Base-by-base conservation (phyloP, 805 yeast genomes). In the Pichia exigua region DNA sequence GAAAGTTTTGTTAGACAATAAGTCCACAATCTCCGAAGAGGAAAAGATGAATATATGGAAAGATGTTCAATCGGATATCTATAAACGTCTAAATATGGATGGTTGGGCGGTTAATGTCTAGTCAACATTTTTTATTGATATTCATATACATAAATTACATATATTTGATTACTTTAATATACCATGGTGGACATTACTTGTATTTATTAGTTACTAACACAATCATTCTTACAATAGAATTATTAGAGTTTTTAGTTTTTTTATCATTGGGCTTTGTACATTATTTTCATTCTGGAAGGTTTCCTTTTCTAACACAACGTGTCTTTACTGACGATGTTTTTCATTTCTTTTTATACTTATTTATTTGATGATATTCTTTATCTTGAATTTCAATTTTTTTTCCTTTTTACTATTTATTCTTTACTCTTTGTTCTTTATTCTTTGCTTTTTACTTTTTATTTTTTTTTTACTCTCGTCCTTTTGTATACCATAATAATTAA, bases 21-120 rank as follows among this genome's bases (percentile, higher is more conserved):
- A 53, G 8, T 44, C 57, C 30, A 61, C 57, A 22, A 64, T 83
- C 46, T 70, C 78, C 4, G 75, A 77, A 58, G 80, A 77, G 39
- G 84, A 82, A 58, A 82, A 82, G 63, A 74, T 77, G 44, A 62
- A 65, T 48, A 66, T 83, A 21, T 85, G 90, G 90, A 75, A 75
- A 15, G 79, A 76, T 41, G 83, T 83, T 30, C 91, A 85, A 64
- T 63, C 74, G 11, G 71, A 71, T 45, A 81, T 85, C 26, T 83
- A 83, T 61, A 68, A 70, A 51, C 69, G 82, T 48, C 62, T 85
- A 49, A 85, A 84, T 0, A 65, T 83, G 44, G 79, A 80, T 59
- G 49, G 49, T n/a, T 54, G 50, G 47, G 27, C 18, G 2, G 38
- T 30, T 7, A 42, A 35, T 35, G 24, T 26, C 26, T 17, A 42